Evolutionary conservation across 192 early-diverging fungal species (phyloP).

Genomic region (Funneliformis geosporum): DNA sequence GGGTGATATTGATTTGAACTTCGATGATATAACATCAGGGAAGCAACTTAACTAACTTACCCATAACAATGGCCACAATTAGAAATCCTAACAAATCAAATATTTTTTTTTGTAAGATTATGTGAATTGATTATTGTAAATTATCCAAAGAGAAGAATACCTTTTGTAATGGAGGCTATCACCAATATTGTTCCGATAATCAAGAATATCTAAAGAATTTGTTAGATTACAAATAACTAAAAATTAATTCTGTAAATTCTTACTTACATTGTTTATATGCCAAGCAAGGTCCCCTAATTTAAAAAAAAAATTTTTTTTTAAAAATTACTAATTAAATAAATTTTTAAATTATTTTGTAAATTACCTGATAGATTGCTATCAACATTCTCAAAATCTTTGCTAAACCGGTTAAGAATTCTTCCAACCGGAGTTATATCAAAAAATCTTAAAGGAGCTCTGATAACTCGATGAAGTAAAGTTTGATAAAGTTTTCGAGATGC

Average conservation of each 20-base stretch:
- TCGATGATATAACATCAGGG: neutral
- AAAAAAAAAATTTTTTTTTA: neutral
- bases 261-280: slow-evolving; percentile 47
- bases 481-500: slow-evolving; percentile 62
- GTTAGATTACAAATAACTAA: neutral
- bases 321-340: neutral
- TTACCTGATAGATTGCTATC: slow-evolving; percentile 56
- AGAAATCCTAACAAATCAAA: slow-evolving; percentile 6
- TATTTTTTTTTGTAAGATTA: neutral
- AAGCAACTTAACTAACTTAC: neutral
- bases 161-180: slow-evolving; percentile 65
- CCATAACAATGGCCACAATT: neutral
- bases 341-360: neutral
- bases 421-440: slow-evolving; percentile 90
- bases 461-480: slow-evolving; percentile 55
- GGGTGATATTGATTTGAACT: neutral
- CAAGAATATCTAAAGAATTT: slow-evolving; percentile 32
- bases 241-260: neutral
- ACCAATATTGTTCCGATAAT: slow-evolving; percentile 59
- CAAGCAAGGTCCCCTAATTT: slow-evolving; percentile 41
- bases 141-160: slow-evolving; percentile 71
- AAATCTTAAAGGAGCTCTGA: slow-evolving; percentile 78
- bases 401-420: slow-evolving; percentile 78
- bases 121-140: slow-evolving; percentile 47
- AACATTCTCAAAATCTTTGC: slow-evolving; percentile 82